phyloP scores from a whole-genome alignment of 1,284 basidiomycete genomes.

The Calocybe gambosa region DNA sequence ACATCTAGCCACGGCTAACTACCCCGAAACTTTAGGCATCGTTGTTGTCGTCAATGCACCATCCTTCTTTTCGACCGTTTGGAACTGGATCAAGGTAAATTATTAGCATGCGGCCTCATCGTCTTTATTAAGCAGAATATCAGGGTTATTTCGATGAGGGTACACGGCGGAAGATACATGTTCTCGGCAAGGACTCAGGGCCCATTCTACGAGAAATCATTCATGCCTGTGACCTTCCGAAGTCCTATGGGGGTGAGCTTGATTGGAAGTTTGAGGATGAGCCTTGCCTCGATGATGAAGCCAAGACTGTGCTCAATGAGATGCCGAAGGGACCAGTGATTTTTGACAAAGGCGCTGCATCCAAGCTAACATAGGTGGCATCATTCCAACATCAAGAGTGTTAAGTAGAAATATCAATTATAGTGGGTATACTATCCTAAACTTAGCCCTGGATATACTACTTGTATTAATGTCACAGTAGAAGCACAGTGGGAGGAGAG shows the following conservation, averaged over 20 bases:
- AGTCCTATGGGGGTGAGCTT: slow-evolving; percentile 60
- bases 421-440: slow-evolving; percentile 5
- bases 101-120: neutral
- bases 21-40: slow-evolving; percentile 66
- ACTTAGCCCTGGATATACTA: neutral
- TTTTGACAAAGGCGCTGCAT: slow-evolving; percentile 40
- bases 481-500: neutral
- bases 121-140: neutral
- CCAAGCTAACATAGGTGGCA: slow-evolving; percentile 2
- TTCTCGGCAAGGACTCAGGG: slow-evolving; percentile 54
- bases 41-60: slow-evolving; percentile 72
- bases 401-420: neutral
- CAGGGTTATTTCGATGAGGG: slow-evolving; percentile 72
- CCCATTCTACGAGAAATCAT: slow-evolving; percentile 47
- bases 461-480: neutral
- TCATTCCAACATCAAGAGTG: neutral
- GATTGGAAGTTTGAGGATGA: slow-evolving; percentile 63
- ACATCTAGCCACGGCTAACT: slow-evolving; percentile 67
- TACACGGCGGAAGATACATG: slow-evolving; percentile 65
- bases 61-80: slow-evolving; percentile 69
- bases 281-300: slow-evolving; percentile 49
- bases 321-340: slow-evolving; percentile 44
- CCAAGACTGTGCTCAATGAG: slow-evolving; percentile 31
- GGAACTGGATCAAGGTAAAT: slow-evolving; percentile 70
- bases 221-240: slow-evolving; percentile 51